Conservation (phyloP, 2,329 filamentous ascomycete genomes). For the Diaporthe vaccinii region DNA sequence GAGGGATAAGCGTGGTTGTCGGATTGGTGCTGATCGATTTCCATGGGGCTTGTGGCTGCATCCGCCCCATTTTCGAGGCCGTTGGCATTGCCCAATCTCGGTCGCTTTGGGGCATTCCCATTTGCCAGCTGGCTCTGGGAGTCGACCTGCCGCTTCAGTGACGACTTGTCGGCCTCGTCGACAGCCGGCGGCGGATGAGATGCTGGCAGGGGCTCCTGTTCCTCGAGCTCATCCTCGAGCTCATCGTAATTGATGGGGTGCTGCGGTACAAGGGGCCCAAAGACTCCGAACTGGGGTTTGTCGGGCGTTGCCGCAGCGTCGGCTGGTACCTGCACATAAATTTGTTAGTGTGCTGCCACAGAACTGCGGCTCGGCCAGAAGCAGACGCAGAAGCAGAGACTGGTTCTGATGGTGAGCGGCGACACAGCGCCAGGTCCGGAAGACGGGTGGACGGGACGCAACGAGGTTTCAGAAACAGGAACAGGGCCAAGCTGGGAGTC, state of each 20-base stretch:
- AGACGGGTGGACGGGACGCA: slow-evolving; percentile 9
- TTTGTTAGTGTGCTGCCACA: slow-evolving; percentile 53
- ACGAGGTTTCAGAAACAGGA: slow-evolving; percentile 21
- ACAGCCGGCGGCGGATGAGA: slow-evolving; percentile 44
- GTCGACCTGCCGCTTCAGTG: slow-evolving; percentile 65
- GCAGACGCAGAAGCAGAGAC: slow-evolving; percentile 38
- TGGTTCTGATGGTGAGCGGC: slow-evolving; percentile 21
- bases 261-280: slow-evolving; percentile 67
- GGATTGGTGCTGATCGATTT: slow-evolving; percentile 64
- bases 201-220: slow-evolving; percentile 44
- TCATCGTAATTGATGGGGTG: slow-evolving; percentile 56
- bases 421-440: slow-evolving; percentile 28
- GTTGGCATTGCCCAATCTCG: slow-evolving; percentile 73
- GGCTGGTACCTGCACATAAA: slow-evolving; percentile 62
- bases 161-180: slow-evolving; percentile 54
- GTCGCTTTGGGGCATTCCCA: slow-evolving; percentile 71
- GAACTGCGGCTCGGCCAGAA: slow-evolving; percentile 37
- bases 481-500: slow-evolving; percentile 4
- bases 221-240: slow-evolving; percentile 54
- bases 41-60: slow-evolving; percentile 70
- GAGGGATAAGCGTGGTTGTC: slow-evolving; percentile 75
- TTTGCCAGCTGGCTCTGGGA: slow-evolving; percentile 63
- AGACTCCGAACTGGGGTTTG: slow-evolving; percentile 63
- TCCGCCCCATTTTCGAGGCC: slow-evolving; percentile 54
- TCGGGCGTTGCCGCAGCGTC: slow-evolving; percentile 62